phyloP scores from a whole-genome alignment of 2,329 filamentous ascomycete genomes.

The Chaetomium sp. region DNA sequence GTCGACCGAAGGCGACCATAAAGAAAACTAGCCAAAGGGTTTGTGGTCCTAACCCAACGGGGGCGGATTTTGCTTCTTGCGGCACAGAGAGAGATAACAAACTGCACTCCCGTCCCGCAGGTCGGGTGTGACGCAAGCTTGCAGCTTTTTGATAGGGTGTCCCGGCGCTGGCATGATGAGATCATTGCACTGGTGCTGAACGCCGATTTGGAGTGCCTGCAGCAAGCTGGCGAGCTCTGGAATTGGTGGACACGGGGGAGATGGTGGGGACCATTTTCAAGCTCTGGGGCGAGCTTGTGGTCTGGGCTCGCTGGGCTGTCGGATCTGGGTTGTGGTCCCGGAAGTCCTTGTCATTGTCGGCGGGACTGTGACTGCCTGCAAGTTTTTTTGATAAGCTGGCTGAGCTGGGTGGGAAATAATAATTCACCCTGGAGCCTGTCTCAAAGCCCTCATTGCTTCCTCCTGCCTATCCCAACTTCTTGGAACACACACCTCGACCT shows the following conservation, averaged over 20 bases:
- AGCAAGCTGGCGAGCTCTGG: too few species aligned
- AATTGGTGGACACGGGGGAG: too few species aligned
- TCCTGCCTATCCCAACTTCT: constrained; percentile 10
- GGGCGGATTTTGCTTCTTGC: not conserved
- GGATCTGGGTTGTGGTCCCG: not conserved
- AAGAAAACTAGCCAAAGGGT: too few species aligned
- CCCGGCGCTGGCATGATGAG: constrained; percentile 25
- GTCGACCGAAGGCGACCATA: too few species aligned
- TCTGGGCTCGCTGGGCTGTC: not conserved
- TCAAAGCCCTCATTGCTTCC: constrained; percentile 15
- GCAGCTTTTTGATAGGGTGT: constrained; percentile 4
- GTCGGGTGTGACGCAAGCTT: not conserved
- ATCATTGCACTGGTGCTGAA: constrained; percentile 19
- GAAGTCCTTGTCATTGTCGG: constrained; percentile 3
- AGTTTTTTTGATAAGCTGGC: constrained; percentile 13
- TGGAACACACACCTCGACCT: constrained; percentile 1
- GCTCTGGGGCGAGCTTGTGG: not conserved
- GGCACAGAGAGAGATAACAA: not conserved
- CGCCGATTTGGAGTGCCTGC: constrained; percentile 1
- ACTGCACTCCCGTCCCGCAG: not conserved
- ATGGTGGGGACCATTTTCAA: not conserved
- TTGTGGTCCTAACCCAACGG: too few species aligned
- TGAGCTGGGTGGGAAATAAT: constrained; percentile 3
- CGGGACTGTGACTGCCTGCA: constrained; percentile 6
- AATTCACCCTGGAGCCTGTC: constrained; percentile 13